Evolutionary conservation across 345 rosid species (phyloP).

Genomic region (Arabidopsis arenosa): DNA sequence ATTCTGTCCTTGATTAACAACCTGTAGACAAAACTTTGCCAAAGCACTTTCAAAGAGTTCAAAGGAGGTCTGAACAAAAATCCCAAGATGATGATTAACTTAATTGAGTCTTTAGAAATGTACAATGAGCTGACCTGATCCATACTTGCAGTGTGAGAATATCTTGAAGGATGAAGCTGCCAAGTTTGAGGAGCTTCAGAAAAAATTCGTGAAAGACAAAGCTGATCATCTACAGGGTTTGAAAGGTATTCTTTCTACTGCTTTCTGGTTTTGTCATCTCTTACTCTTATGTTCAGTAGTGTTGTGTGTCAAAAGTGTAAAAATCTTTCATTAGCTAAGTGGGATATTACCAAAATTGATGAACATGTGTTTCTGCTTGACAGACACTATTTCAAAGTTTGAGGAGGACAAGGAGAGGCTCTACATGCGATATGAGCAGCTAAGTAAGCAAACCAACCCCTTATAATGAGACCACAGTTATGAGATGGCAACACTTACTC

Average conservation of each 20-base stretch:
- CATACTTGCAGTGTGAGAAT: slow-evolving; percentile 61
- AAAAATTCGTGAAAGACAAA: slow-evolving; percentile 73
- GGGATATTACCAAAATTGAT: neutral
- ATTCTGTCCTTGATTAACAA: slow-evolving; percentile 15
- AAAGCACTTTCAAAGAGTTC: slow-evolving; percentile 76
- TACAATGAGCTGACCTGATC: slow-evolving; percentile 23
- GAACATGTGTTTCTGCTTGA: slow-evolving; percentile 23
- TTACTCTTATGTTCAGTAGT: neutral
- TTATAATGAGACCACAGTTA: slow-evolving; percentile 15
- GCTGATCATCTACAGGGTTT: slow-evolving; percentile 59
- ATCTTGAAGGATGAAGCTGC: slow-evolving; percentile 67
- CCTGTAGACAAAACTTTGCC: slow-evolving; percentile 64
- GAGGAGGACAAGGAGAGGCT: slow-evolving; percentile 86
- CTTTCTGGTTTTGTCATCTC: slow-evolving; percentile 9
- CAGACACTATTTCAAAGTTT: slow-evolving; percentile 72
- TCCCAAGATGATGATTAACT: slow-evolving; percentile 6
- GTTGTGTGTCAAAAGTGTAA: neutral
- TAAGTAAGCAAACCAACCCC: slow-evolving; percentile 55
- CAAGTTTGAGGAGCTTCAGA: slow-evolving; percentile 67
- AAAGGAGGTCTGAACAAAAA: slow-evolving; percentile 66
- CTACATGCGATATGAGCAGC: slow-evolving; percentile 72
- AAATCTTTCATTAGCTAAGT: neutral
- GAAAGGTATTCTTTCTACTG: slow-evolving; percentile 51
- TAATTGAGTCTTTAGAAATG: neutral
- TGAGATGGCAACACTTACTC: slow-evolving; percentile 23